Evolutionary conservation across 768 basidiomycete genomes (phyloP), one percentile per base, ranked within the genome.

Genomic region (Russula emetica): DNA sequence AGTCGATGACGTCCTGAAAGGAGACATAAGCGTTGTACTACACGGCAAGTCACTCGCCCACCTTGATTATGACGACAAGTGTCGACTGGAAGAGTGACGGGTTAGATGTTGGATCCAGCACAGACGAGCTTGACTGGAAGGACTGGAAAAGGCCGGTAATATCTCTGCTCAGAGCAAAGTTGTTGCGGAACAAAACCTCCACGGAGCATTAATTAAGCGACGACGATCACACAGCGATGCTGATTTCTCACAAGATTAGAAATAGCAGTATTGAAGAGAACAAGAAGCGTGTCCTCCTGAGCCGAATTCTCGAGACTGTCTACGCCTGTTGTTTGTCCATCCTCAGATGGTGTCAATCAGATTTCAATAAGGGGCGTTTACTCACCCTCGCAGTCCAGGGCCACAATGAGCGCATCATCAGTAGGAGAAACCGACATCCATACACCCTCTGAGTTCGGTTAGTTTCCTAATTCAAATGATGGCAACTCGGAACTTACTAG

Each of bases 351-450:
- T 24, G 30, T 0, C 22, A 5, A 34, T 2, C 10, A 8, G 5
- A 22, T 9, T 16, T 26, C n/a, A 34, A 13, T 2, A 24, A 20
- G 14, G 8, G 0, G 26, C 34, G 49, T 6, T 8, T 53, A 7
- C 30, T 63, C 28, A 79, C 85, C 85, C 77, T 86, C 86, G 55
- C 87, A 87, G 66, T 86, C 85, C 8, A 86, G 76, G 2, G 85
- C 80, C 1, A 86, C 84, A 14, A 86, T 74, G 18, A 87, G 70
- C 0, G 73, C 72, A 24, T 84, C 80, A 55, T 79, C 74, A 0
- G 84, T 85, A 0, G 85, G 86, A 1, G 85, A 84, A 13, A 83
- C 83, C 0, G 85, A 85, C 79, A 86, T 82, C 85, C 85, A 86
- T 1, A 86, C 83, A 3, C 85, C 85, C 74, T 85, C 83, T 69